phyloP scores from a whole-genome alignment of 2,329 filamentous ascomycete genomes.

The Fonsecaea erecta region DNA sequence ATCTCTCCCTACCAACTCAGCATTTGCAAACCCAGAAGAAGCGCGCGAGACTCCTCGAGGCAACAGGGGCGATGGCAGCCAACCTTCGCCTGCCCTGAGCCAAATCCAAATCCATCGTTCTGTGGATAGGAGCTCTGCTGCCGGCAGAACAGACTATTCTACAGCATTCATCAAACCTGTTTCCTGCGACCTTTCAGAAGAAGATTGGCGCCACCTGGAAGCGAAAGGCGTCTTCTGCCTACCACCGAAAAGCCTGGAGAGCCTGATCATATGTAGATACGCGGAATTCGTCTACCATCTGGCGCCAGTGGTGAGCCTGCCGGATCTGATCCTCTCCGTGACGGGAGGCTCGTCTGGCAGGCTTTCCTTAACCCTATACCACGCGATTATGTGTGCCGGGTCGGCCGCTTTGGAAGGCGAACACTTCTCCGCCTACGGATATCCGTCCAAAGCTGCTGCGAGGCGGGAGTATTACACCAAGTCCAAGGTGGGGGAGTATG shows the following conservation, averaged over 20 bases:
- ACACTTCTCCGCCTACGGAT: background rate
- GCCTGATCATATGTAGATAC: background rate
- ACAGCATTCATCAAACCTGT: too few species aligned
- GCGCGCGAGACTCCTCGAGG: too few species aligned
- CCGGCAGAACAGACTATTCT: too few species aligned
- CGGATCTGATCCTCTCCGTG: background rate
- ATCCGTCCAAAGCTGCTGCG: background rate
- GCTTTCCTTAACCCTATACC: background rate
- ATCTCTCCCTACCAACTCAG: too few species aligned
- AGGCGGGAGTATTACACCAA: background rate
- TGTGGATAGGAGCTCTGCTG: too few species aligned
- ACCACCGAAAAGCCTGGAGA: too few species aligned
- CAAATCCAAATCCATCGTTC: too few species aligned
- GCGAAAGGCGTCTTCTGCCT: too few species aligned
- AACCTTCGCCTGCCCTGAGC: too few species aligned
- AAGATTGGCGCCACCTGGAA: too few species aligned
- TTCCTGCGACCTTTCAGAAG: too few species aligned
- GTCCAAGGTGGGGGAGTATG: background rate
- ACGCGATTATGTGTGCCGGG: background rate
- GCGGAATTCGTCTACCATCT: background rate
- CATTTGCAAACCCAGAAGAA: background rate
- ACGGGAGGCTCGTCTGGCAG: background rate
- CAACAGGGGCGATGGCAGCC: too few species aligned
- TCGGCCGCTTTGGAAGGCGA: background rate
- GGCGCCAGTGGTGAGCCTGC: background rate